A percentile compares a stretch with the other conserved stretches of the same genome.
phyloP scores from a whole-genome alignment of 768 basidiomycete species.

The Amanita pseudoporphyria region DNA sequence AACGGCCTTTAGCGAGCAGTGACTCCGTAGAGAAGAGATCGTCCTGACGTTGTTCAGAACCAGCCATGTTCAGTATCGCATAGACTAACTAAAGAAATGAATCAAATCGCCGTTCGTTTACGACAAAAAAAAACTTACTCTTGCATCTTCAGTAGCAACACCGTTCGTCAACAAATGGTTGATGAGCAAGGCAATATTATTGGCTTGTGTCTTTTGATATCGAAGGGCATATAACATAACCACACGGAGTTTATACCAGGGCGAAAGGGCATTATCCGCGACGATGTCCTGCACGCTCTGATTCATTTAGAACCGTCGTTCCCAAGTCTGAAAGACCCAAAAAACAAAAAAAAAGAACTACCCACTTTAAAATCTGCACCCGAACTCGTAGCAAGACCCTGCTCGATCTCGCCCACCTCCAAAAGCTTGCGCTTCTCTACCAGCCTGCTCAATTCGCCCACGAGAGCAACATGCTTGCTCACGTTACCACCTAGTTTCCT shows the following conservation, averaged over 20 bases:
- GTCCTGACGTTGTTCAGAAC: constrained; percentile 93
- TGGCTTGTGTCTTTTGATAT: constrained; percentile 84
- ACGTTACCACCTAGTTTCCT: constrained; percentile 95
- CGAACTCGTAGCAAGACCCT: constrained; percentile 88
- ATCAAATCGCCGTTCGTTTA: constrained; percentile 9
- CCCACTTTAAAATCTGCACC: constrained; percentile 75
- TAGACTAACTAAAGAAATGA: constrained; percentile 86
- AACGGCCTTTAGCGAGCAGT: constrained; percentile 86
- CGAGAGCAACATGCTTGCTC: constrained; percentile 95
- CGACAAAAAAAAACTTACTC: constrained; percentile 16
- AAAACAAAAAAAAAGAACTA: too few relatives aligned
- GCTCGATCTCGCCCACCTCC: constrained; percentile 91
- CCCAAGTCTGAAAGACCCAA: background rate
- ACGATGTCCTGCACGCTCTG: constrained; percentile 81
- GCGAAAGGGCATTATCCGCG: constrained; percentile 52
- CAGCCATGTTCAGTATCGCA: constrained; percentile 85
- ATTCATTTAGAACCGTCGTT: too few relatives aligned
- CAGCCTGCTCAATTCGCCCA: constrained; percentile 89
- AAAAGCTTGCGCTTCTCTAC: constrained; percentile 81
- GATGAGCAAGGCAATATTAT: constrained; percentile 73
- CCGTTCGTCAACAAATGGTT: constrained; percentile 70
- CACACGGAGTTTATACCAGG: constrained; percentile 79
- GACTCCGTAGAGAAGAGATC: constrained; percentile 96
- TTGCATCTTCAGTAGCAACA: constrained; percentile 66
- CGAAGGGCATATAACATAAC: constrained; percentile 90